A percentile compares a stretch with the other conserved stretches of the same genome.
Evolutionary conservation across 2,329 filamentous ascomycete genomes (phyloP).

Genomic region (Colletotrichum gloeosporioides): DNA sequence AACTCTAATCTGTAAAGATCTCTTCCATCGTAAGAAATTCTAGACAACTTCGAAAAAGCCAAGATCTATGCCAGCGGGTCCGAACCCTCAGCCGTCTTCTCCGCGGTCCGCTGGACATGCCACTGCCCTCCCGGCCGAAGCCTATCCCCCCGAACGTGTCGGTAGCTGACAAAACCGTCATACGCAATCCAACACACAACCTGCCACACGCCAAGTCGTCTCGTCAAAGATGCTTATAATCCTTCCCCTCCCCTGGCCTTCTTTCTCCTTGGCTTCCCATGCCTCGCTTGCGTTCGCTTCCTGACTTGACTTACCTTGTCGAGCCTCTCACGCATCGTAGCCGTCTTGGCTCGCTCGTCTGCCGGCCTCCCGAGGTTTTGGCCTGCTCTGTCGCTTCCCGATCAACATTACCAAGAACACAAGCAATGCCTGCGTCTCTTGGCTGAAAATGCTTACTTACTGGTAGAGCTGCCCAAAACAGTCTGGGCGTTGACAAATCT

Average conservation of each 20-base stretch:
- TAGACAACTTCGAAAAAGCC: neutral
- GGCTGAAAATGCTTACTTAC: neutral
- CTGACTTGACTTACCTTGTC: neutral
- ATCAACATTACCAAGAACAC: neutral
- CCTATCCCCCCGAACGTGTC: too few relatives aligned
- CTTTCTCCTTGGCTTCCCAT: neutral
- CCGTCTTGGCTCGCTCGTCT: neutral
- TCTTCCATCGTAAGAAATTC: neutral
- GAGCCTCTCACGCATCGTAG: neutral
- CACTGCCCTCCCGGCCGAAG: neutral
- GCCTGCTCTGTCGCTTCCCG: neutral
- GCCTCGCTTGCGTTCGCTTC: neutral
- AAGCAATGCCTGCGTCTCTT: neutral
- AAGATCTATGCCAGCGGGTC: neutral
- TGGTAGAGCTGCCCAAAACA: neutral
- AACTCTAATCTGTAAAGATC: neutral
- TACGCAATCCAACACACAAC: neutral
- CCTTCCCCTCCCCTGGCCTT: neutral
- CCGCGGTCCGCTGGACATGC: neutral
- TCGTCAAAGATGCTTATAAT: neutral
- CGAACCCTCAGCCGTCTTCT: neutral
- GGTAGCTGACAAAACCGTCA: neutral
- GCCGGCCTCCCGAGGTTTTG: neutral
- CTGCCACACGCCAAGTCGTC: neutral
- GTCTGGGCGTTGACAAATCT: neutral